These are phyloP conservation scores for Triangularia setosa DNA, from an alignment of 2,329 filamentous ascomycete genomes.

Conservation along the genomic window DNA sequence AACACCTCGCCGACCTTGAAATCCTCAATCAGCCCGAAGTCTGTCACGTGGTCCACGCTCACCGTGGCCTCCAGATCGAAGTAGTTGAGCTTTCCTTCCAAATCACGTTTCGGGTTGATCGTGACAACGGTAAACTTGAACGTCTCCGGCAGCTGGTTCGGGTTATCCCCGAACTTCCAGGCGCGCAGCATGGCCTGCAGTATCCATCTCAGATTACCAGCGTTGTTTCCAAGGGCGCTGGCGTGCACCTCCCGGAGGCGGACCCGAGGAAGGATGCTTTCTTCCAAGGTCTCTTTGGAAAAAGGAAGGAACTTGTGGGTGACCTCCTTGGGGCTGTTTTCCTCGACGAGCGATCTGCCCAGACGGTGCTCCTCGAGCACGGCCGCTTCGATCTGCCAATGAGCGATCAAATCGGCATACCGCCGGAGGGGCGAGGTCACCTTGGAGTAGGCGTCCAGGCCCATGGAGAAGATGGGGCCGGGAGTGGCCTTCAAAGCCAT, in stretches of 20 bases:
- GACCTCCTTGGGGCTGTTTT: neutral
- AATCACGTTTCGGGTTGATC: constrained; percentile 28
- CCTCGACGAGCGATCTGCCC: constrained; percentile 32
- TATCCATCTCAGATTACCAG: constrained; percentile 49
- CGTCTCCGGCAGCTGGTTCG: constrained; percentile 38
- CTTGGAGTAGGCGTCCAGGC: constrained; percentile 58
- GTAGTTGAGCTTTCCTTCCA: constrained; percentile 46
- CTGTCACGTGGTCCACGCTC: constrained; percentile 37
- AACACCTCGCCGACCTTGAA: constrained; percentile 50
- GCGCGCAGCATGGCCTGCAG: constrained; percentile 58
- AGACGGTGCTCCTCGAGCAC: constrained; percentile 43
- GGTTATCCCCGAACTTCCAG: constrained; percentile 50
- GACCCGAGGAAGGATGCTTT: constrained; percentile 46
- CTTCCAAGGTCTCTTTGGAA: constrained; percentile 36
- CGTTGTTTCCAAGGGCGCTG: constrained; percentile 39
- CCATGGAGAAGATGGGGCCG: constrained; percentile 54
- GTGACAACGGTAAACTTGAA: constrained; percentile 47
- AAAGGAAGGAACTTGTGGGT: constrained; percentile 44
- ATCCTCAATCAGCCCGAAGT: constrained; percentile 38
- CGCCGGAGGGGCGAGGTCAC: constrained; percentile 64
- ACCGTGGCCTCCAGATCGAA: constrained; percentile 46
- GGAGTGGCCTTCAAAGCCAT: constrained; percentile 51
- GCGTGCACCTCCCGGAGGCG: constrained; percentile 51
- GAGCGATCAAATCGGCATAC: constrained; percentile 58
- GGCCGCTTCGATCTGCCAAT: constrained; percentile 63